A percentile compares a stretch with the other conserved stretches of the same genome.
Evolutionary conservation across 169 alveolate genomes (phyloP).

Genomic region (Cryptosporidium ryanae): DNA sequence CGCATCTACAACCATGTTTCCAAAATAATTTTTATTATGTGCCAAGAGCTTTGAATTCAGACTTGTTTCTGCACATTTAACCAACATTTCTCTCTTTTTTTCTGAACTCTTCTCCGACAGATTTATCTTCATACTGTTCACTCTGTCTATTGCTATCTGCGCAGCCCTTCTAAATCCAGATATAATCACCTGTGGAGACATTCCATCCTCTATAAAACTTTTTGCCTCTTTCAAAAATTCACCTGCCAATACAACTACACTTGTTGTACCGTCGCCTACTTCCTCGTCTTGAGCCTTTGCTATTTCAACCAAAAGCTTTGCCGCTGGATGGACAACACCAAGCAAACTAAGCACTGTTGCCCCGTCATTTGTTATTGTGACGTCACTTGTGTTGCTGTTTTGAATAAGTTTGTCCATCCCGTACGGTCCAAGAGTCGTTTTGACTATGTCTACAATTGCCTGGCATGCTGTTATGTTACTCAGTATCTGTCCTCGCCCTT

Average conservation of each 20-base stretch:
- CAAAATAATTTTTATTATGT: constrained; percentile 93
- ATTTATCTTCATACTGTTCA: constrained; percentile 82
- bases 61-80: constrained; percentile 97
- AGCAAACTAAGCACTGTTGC: constrained; percentile 96
- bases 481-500: constrained; percentile 95
- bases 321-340: constrained; percentile 98
- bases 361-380: constrained; percentile 98
- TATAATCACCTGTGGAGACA: constrained; percentile 94
- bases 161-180: constrained; percentile 94
- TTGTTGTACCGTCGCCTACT: constrained; percentile 95
- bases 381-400: constrained; percentile 81
- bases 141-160: constrained; percentile 82
- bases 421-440: constrained; percentile 96
- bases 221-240: constrained; percentile 95
- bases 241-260: constrained; percentile 95
- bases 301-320: constrained; percentile 94
- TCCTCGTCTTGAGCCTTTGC: constrained; percentile 97
- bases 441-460: constrained; percentile 93
- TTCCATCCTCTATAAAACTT: constrained; percentile 94
- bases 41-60: constrained; percentile 95
- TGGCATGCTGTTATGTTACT: constrained; percentile 96
- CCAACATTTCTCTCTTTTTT: constrained; percentile 88
- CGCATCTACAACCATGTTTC: constrained; percentile 95
- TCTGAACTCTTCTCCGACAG: constrained; percentile 80
- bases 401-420: constrained; percentile 99